phyloP scores from a whole-genome alignment of 202 grass and related monocot species.

The Musa balbisiana region DNA sequence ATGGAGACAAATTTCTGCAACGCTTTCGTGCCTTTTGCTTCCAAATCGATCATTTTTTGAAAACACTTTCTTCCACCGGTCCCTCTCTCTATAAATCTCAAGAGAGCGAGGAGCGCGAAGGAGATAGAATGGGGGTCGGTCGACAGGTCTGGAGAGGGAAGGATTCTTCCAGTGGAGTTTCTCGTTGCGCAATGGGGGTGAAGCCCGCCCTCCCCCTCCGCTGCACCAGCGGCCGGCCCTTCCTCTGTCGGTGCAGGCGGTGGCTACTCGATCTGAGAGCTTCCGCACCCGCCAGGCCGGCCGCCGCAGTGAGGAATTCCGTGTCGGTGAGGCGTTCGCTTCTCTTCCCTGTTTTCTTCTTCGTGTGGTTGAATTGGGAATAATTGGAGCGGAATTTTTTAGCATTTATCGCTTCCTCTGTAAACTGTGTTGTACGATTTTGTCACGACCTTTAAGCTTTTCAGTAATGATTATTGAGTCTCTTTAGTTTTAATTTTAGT shows the following conservation, averaged over 20 bases:
- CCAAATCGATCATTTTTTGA: too few species aligned
- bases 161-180: background rate
- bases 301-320: background rate
- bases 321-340: background rate
- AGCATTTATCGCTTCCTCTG: too few species aligned
- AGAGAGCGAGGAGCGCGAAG: background rate
- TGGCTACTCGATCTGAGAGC: background rate
- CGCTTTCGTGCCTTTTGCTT: too few species aligned
- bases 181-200: background rate
- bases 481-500: too few species aligned
- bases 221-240: too few species aligned
- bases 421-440: too few species aligned
- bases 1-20: too few species aligned
- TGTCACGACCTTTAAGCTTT: too few species aligned
- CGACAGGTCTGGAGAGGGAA: background rate
- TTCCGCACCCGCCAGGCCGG: background rate
- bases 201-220: background rate
- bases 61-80: background rate
- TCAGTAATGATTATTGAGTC: too few species aligned
- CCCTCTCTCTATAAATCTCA: background rate
- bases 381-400: too few species aligned
- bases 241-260: background rate
- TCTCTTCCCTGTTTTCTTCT: background rate
- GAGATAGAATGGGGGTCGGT: background rate
- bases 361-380: background rate